Percentiles rank a stretch among this genome's conserved stretches.
These are phyloP conservation scores for Penicillium coffeae DNA, from an alignment of 495 filamentous ascomycete genomes.

Conservation along the genomic window DNA sequence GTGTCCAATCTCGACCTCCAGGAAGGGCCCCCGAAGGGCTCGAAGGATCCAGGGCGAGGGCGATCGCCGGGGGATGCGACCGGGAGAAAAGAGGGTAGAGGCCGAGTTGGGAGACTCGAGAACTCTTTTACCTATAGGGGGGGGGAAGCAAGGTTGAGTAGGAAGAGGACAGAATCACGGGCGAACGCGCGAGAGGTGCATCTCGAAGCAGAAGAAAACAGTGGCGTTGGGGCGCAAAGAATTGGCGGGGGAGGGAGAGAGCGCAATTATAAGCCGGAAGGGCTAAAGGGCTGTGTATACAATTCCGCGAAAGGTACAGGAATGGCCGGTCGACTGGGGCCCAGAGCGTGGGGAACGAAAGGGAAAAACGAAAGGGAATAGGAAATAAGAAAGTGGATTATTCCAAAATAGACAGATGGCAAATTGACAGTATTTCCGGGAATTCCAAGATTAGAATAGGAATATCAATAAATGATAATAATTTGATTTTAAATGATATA, in stretches of 20 bases:
- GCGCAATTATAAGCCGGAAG: neutral
- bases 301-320: neutral
- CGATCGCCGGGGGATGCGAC: slow-evolving; percentile 31
- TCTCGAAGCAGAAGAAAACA: neutral
- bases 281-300: neutral
- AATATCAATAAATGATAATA: neutral
- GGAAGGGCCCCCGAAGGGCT: slow-evolving; percentile 36
- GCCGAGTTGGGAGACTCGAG: slow-evolving; percentile 19
- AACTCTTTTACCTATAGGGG: neutral
- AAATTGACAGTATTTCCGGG: too few species aligned
- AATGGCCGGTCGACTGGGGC: slow-evolving; percentile 12
- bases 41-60: slow-evolving; percentile 47
- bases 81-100: slow-evolving; percentile 16
- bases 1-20: slow-evolving; percentile 42
- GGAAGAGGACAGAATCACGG: too few species aligned
- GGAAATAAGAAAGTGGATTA: slow-evolving; percentile 5
- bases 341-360: slow-evolving; percentile 8
- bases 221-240: slow-evolving; percentile 2
- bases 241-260: neutral
- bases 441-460: too few species aligned
- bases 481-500: neutral
- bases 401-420: too few species aligned
- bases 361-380: slow-evolving; percentile 7
- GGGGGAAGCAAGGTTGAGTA: too few species aligned
- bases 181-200: neutral